Base-by-base conservation (phyloP, 2,329 filamentous ascomycete genomes). In the Orbilia oligospora region DNA sequence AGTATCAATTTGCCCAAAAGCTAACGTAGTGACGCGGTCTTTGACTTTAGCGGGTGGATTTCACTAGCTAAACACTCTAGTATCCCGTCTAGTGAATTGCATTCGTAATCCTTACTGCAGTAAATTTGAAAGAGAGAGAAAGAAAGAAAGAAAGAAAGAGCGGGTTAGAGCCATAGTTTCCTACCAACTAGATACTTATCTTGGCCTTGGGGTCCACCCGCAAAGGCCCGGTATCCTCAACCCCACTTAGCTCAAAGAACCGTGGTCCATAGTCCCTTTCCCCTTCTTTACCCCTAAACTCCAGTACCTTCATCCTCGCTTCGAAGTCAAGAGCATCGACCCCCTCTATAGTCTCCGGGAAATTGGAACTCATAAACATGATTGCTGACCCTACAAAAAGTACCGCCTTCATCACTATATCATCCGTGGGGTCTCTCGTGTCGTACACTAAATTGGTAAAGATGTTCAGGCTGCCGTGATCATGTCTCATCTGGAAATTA, bases 221-320 rank as follows among this genome's bases (percentile, higher is more conserved):
- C 46, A 49, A 49, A 49, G 46, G 46, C 46, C 46, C 46, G 12
- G 46, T 49, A 49, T 49, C 46, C 18, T 49, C 46, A 22, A 49
- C 46, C 46, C 46, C 46, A 12, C 46, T 49, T 18, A 49, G 46
- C 46, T 49, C 46, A 49, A 49, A 49, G 18, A 49, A 49, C 46
- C 46, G n/a, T 49, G 46, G 46, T 49, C 46, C 46, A 49, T 49
- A 49, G 46, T 49, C 46, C 46, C 46, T 49, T 22, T 49, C n/a
- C 16, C 46, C 46, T 22, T 49, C 46, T 20, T 22, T 49, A 49
- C 46, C 46, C 18, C 46, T 49, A 20, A 49, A 22, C n/a, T 49
- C 46, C 18, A 22, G 46, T 22, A 49, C 46, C 46, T 49, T 20
- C 46, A 49, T 49, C 18, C 46, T 49, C 18, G 46, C 46, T 22